These are phyloP conservation scores for Celoporthe dispersa DNA, from an alignment of 2,329 filamentous ascomycete species.

Conservation along the genomic window DNA sequence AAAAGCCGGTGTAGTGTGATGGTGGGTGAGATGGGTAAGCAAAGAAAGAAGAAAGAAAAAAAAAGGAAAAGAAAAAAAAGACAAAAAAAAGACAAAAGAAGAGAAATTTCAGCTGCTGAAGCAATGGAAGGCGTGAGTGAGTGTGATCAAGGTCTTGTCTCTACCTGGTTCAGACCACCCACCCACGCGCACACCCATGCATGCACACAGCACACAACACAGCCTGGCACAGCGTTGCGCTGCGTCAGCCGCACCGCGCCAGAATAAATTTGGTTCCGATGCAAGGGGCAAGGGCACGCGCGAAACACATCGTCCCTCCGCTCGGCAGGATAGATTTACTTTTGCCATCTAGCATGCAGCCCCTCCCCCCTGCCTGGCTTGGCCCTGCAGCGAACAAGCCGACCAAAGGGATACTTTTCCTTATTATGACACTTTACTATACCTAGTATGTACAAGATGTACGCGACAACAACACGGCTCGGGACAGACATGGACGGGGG, in stretches of 20 bases:
- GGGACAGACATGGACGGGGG: neutral
- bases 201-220: neutral
- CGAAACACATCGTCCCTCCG: neutral
- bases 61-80: no score
- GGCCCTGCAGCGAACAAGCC: neutral
- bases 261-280: slow-evolving; percentile 4
- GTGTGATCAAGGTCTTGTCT: neutral
- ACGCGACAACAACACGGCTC: neutral
- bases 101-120: no score
- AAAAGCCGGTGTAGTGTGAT: neutral
- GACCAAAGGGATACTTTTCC: neutral
- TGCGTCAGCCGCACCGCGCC: slow-evolving; percentile 14
- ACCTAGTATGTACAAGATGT: neutral
- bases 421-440: neutral
- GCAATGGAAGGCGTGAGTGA: no score
- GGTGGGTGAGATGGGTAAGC: neutral
- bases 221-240: slow-evolving; percentile 2
- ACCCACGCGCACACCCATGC: neutral
- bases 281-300: slow-evolving; percentile 4
- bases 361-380: neutral
- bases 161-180: neutral
- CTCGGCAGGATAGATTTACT: neutral
- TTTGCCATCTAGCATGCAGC: neutral
- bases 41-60: no score
- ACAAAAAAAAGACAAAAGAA: no score